Evolutionary conservation across 164 flowering plant genomes (phyloP), one percentile per base, ranked within the genome.

Genomic region (Cinnamomum micranthum): DNA sequence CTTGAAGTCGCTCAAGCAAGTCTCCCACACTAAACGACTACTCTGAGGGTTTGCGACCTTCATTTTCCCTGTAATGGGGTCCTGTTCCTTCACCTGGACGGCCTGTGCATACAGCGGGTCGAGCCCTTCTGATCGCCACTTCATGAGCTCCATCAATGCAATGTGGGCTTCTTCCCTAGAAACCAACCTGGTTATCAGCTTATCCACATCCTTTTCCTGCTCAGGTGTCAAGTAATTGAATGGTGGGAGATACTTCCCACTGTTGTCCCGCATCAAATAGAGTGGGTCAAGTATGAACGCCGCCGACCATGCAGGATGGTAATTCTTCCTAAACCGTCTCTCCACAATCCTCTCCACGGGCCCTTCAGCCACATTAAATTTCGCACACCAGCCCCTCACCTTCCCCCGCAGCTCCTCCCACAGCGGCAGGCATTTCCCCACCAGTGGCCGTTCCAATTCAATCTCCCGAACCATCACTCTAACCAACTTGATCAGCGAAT

Each of bases 241-340:
- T 5, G 99, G 99, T n/a, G 99, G 99, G n/a, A 96, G 88, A 81
- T 91, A 96, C 82, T 91, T 96, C 64, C 99, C 97, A 71, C 91
- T 88, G 19, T 84, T 76, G 71, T 96, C 99, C 74, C 89, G 84
- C 50, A 88, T 82, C 83, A 96, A 82, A 78, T 96, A 92, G 27
- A 94, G 85, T 0, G 99, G 99, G 72, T 96, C 98, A 5, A 96
- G 98, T 69, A 96, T 85, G 58, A 82, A 94, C 6, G 99, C 97
- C 35, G 98, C 98, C 6, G 99, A 95, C 99, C 99, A 96, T 41
- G 99, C 96, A 0, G 99, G 98, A 73, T 94, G 99, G 69, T 96
- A 96, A 62, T 91, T 95, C 88, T 93, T 95, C 77, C 83, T 86
- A 85, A 95, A 95, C 78, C 98, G 79, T 75, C 82, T 88, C 25